Evolutionary conservation across 2,329 filamentous ascomycete genomes (phyloP).

Genomic region (Rhynchosporium secalis): DNA sequence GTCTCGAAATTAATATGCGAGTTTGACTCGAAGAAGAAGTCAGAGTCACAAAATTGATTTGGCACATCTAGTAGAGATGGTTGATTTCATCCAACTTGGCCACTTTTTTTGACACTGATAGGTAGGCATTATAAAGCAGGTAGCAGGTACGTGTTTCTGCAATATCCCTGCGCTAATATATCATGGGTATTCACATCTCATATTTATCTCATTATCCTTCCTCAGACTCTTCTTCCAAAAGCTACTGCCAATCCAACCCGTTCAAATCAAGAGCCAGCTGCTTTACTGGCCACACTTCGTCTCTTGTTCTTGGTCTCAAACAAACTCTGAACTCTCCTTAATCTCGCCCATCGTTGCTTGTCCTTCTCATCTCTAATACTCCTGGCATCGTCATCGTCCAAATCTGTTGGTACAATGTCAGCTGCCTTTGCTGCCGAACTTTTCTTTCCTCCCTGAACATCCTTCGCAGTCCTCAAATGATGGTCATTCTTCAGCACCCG

Average conservation of each 20-base stretch:
- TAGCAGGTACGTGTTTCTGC: background rate
- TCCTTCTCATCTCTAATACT: slow-evolving; percentile 59
- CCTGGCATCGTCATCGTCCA: slow-evolving; percentile 41
- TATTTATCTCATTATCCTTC: slow-evolving; percentile 7
- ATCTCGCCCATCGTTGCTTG: slow-evolving; percentile 70
- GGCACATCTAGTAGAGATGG: too few relatives aligned
- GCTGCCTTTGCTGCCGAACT: slow-evolving; percentile 14
- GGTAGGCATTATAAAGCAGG: background rate
- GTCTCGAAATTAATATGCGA: too few relatives aligned
- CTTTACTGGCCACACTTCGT: slow-evolving; percentile 12
- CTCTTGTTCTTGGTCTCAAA: slow-evolving; percentile 64
- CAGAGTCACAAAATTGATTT: too few relatives aligned
- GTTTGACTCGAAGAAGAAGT: too few relatives aligned
- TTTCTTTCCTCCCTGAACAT: slow-evolving; percentile 22
- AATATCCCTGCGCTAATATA: background rate
- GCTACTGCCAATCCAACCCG: background rate
- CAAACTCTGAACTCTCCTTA: slow-evolving; percentile 70
- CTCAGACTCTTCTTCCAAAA: background rate
- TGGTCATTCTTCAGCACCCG: slow-evolving; percentile 60
- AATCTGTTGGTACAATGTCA: slow-evolving; percentile 23
- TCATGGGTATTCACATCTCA: slow-evolving; percentile 18
- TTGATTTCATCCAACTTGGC: too few relatives aligned
- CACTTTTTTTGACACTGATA: too few relatives aligned
- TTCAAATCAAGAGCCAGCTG: slow-evolving; percentile 12
- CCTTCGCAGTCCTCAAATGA: slow-evolving; percentile 30